Evolutionary conservation across 345 rosid species (phyloP), one percentile per base, ranked within the genome.

Genomic region (Camelina neglecta): DNA sequence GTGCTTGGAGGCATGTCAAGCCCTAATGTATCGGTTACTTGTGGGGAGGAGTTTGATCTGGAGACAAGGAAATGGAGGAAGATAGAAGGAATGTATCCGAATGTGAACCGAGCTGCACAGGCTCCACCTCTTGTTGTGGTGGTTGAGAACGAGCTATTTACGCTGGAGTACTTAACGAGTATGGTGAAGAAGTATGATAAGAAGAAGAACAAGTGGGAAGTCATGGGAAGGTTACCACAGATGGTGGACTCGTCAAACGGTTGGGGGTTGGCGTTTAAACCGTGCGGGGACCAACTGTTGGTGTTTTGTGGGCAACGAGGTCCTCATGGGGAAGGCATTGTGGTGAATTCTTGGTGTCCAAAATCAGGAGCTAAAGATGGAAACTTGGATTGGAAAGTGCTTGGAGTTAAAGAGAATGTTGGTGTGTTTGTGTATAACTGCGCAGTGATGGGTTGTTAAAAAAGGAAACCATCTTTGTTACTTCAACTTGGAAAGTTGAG

Each of bases 391-490:
- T 91, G 97, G 97, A 87, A 87, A 84, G 91, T 91, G 74, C 77
- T 87, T 18, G 97, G 89, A 6, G 88, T 81, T 65, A 89, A 86
- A 80, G 91, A 91, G 76, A 84, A 85, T 66, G 89, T 74, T 31
- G 94, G 97, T 51, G 97, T 89, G 26, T 91, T 91, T 67, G 92
- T 91, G 66, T 89, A 83, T 86, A 91, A 91, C 84, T 91, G 97
- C 78, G 97, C 92, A 2, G 89, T 91, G 26, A 84, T 89, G 92
- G 94, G 90, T 61, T 87, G 94, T 66, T 90, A 77, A 87, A 55
- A 16, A 39, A 15, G 47, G 47, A 36, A 35, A 36, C 24, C 26
- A 26, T 62, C 49, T 35, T 63, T 38, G 70, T 76, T 71, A 55
- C 75, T 69, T 69, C 63, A 41, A 16, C 45, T 68, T 31, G 60